Conservation (phyloP, 176 grass and related monocot species). For the Thalia dealbata region DNA sequence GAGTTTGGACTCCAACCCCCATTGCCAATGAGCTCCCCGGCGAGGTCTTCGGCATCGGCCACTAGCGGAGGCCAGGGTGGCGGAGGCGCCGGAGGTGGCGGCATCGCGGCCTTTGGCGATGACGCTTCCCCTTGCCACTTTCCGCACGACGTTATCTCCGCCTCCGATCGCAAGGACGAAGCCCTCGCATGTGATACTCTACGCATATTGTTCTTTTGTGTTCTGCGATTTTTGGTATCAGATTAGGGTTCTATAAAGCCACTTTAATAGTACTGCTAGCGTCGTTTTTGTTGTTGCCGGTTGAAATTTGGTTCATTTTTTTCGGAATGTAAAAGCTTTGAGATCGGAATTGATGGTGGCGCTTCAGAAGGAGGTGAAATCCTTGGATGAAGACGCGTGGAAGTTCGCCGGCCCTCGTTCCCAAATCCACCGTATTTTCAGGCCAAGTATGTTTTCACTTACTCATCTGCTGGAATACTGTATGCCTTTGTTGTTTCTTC, state of each 20-base stretch:
- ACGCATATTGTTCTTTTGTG: background rate
- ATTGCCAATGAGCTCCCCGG: slow-evolving; percentile 60
- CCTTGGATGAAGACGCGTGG: slow-evolving; percentile 85
- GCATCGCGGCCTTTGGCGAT: background rate
- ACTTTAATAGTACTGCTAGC: background rate
- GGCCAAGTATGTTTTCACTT: slow-evolving; percentile 39
- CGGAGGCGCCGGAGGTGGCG: background rate
- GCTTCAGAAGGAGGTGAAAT: slow-evolving; percentile 70
- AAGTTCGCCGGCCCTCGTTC: slow-evolving; percentile 72
- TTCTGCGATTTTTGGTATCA: background rate
- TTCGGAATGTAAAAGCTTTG: slow-evolving; percentile 36
- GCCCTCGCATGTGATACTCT: slow-evolving; percentile 38
- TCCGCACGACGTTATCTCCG: slow-evolving; percentile 44
- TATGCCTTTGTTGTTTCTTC: background rate
- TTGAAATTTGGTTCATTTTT: background rate
- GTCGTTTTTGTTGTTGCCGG: background rate
- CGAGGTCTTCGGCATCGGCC: slow-evolving; percentile 72
- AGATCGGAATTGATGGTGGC: slow-evolving; percentile 68
- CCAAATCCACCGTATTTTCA: slow-evolving; percentile 61
- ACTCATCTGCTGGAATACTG: background rate
- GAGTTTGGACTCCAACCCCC: background rate
- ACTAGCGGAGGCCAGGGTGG: slow-evolving; percentile 44
- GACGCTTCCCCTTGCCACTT: slow-evolving; percentile 27
- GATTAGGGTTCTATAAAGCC: background rate
- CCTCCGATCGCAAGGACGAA: slow-evolving; percentile 68